phyloP scores from a whole-genome alignment of 768 basidiomycete genomes.

The Suillus placidus region DNA sequence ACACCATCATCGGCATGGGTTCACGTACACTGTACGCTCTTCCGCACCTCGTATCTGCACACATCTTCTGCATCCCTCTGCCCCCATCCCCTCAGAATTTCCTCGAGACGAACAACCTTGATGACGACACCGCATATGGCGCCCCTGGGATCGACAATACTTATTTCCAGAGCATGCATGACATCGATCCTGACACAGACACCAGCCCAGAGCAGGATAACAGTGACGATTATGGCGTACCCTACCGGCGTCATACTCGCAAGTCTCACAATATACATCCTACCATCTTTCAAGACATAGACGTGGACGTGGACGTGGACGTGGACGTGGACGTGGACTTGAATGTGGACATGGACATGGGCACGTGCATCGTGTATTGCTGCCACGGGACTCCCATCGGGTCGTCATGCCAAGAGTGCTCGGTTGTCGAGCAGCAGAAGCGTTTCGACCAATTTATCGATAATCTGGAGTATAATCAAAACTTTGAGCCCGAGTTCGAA shows the following conservation, averaged over 20 bases:
- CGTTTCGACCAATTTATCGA: background rate
- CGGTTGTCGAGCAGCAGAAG: background rate
- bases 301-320: background rate
- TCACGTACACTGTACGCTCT: constrained; percentile 44
- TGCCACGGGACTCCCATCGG: background rate
- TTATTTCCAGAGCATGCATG: constrained; percentile 7
- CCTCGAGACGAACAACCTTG: constrained; percentile 1
- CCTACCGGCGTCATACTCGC: background rate
- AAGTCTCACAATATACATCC: background rate
- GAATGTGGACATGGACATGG: background rate
- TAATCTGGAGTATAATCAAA: background rate
- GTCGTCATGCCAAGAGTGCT: background rate
- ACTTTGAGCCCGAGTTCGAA: background rate
- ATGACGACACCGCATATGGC: constrained; percentile 8
- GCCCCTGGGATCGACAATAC: constrained; percentile 6
- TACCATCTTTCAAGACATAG: background rate
- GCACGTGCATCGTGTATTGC: background rate
- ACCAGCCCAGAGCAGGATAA: background rate
- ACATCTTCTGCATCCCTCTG: constrained; percentile 33
- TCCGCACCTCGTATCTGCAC: constrained; percentile 40
- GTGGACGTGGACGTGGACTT: background rate
- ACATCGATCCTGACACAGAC: constrained; percentile 23
- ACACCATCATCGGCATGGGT: constrained; percentile 45
- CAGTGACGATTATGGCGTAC: background rate
- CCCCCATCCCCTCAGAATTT: background rate